Evolutionary conservation across 257 asterid genomes (phyloP), one percentile per base, ranked within the genome.

Genomic region (Nicotiana knightiana): DNA sequence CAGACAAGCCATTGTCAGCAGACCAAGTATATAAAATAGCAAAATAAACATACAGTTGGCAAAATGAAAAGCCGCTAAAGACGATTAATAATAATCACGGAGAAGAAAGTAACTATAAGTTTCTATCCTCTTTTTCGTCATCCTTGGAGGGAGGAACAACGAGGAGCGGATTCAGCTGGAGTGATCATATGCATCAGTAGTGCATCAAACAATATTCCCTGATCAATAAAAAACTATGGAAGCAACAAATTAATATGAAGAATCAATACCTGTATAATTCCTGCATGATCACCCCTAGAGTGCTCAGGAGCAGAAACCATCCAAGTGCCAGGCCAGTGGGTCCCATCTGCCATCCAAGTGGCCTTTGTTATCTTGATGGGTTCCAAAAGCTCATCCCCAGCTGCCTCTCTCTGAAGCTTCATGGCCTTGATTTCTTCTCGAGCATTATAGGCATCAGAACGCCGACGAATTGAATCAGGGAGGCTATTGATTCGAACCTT

Each of bases 281-380:
- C 98, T 0, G 97, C 98, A 83, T 94, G 98, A 81, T 94, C 98
- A 82, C 98, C 96, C 87, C 83, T 89, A 18, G 97, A 90, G 89
- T 94, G 96, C 89, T 94, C 98, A 1, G 96, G 75, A 32, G 88
- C 88, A 59, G 94, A 84, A 85, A 57, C 84, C 70, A 84, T 68
- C 98, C 97, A 94, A 37, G 97, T 94, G 24, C 98, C 97, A 0
- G 97, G 98, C 98, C 98, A 94, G 85, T 94, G 95, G 67, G 98
- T 91, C 73, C 95, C 97, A 63, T 94, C 98, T 5, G 98, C 97
- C 98, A 94, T 94, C 98, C 98, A 94, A 9, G 96, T 94, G 30
- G 95, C 98, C 86, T 90, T 92, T 8, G 94, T 83, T 57, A 92
- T 87, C 88, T 94, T 94, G 84, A 94, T 85, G 70, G 96, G 94